A percentile compares a stretch with the other conserved stretches of the same genome.
These are phyloP conservation scores for Taphrina confusa DNA, from an alignment of 1,139 yeast genomes.

Conservation along the genomic window DNA sequence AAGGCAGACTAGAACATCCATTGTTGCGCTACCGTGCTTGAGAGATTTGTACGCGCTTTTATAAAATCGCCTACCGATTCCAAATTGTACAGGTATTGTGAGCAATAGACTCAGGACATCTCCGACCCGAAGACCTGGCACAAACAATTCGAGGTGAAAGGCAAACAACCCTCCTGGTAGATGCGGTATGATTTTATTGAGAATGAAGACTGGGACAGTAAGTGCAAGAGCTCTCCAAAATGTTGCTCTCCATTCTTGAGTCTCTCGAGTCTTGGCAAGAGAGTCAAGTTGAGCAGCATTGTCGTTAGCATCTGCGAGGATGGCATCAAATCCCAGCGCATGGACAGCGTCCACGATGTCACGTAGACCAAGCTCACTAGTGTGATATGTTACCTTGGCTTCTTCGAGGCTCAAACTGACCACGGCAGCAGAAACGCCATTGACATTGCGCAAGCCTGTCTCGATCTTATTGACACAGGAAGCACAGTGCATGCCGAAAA, in stretches of 20 bases:
- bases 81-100: constrained; percentile 68
- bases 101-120: constrained; percentile 64
- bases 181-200: constrained; percentile 53
- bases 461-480: constrained; percentile 72
- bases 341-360: constrained; percentile 62
- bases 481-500: constrained; percentile 85
- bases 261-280: constrained; percentile 69
- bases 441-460: constrained; percentile 52
- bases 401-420: constrained; percentile 76
- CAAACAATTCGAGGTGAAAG: constrained; percentile 42
- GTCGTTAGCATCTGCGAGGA: constrained; percentile 51
- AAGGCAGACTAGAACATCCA: constrained; percentile 87
- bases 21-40: constrained; percentile 76
- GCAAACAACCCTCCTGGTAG: constrained; percentile 39
- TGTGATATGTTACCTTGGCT: constrained; percentile 58
- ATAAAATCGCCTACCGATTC: constrained; percentile 65
- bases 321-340: constrained; percentile 55
- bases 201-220: constrained; percentile 65
- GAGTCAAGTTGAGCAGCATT: constrained; percentile 66
- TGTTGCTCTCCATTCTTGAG: constrained; percentile 64
- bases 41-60: constrained; percentile 66
- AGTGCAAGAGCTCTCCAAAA: constrained; percentile 56
- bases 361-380: constrained; percentile 45
- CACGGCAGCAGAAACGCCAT: constrained; percentile 56
- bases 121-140: constrained; percentile 48